A percentile compares a stretch with the other conserved stretches of the same genome.
Conservation (phyloP, 2,329 filamentous ascomycete genomes). For the Venturiaceae sp. region DNA sequence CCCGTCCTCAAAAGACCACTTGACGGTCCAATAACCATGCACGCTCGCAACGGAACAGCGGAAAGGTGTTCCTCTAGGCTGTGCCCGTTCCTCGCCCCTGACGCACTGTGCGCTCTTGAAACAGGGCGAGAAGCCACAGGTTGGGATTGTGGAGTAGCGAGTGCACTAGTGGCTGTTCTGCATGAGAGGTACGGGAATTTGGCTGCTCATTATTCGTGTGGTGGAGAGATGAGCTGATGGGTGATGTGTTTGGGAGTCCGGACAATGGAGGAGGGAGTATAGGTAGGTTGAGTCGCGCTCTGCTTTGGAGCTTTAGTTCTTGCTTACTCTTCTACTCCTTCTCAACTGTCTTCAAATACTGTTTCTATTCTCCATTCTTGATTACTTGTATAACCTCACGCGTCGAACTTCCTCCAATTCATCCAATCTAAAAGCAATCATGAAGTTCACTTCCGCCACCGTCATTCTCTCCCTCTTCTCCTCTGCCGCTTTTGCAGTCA, state of each 20-base stretch:
- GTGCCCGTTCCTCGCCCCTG: neutral
- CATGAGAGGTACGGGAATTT: neutral
- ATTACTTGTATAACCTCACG: neutral
- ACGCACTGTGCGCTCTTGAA: neutral
- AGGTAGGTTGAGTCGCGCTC: too few relatives aligned
- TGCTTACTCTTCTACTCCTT: too few relatives aligned
- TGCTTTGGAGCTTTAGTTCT: too few relatives aligned
- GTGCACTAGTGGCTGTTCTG: neutral
- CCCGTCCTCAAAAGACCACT: neutral
- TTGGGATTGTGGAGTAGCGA: neutral
- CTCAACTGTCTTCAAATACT: too few relatives aligned
- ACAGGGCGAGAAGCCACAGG: neutral
- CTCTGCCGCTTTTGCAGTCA: neutral
- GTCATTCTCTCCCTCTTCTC: neutral
- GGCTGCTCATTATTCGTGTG: too few relatives aligned
- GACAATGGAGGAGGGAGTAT: too few relatives aligned
- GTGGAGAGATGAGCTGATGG: neutral
- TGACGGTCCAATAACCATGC: neutral
- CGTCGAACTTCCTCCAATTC: too few relatives aligned
- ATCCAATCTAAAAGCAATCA: neutral
- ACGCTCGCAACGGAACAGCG: neutral
- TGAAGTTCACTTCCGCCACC: conserved; percentile 6
- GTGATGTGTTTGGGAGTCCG: neutral
- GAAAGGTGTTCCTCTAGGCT: too few relatives aligned
- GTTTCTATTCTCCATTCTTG: neutral